Evolutionary conservation across 2,329 filamentous ascomycete genomes (phyloP), one percentile per base, ranked within the genome.

Genomic region (Ceratocystis eucalypticola): DNA sequence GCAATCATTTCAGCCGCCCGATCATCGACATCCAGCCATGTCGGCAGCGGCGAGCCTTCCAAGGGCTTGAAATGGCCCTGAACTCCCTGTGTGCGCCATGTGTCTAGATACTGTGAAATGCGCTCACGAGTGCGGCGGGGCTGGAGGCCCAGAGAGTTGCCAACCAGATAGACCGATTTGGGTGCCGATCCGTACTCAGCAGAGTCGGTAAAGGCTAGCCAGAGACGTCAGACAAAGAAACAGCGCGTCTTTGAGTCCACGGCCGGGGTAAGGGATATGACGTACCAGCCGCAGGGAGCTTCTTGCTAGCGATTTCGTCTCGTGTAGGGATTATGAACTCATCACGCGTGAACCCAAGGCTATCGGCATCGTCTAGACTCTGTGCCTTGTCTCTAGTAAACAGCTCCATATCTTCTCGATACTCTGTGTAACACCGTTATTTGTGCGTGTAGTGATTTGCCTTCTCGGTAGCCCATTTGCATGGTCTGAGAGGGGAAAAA

Each of bases 91-190:
- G 84, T 86, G 1, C 85, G 85, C 90, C 91, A 95, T 8, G 88
- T 89, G 61, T 85, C 80, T 2, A 94, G 80, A 71, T 92, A 89
- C 30, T 84, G 80, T 65, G 84, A 79, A 68, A 94, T 79, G 61
- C 81, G 79, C 1, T 84, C 84, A 33, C 80, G 79, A n/a, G 74
- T 75, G 65, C 74, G 73, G 67, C 80, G 82, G 57, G 92, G 91
- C 74, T 96, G 91, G 3, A 93, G 82, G 46, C 91, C 91, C 1
- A 96, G 82, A 0, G 91, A 96, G 77, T 96, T 96, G 66, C 92
- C 92, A 70, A 91, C 93, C 69, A 96, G 85, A 75, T 96, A 96
- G 68, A 90, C 86, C 68, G 74, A 74, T 67, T 68, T 66, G 28
- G 61, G 44, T 17, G 64, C 64, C 12, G 37, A n/a, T 3, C 53